These are phyloP conservation scores for Populus deltoides DNA, from an alignment of 345 rosid genomes.

Conservation along the genomic window DNA sequence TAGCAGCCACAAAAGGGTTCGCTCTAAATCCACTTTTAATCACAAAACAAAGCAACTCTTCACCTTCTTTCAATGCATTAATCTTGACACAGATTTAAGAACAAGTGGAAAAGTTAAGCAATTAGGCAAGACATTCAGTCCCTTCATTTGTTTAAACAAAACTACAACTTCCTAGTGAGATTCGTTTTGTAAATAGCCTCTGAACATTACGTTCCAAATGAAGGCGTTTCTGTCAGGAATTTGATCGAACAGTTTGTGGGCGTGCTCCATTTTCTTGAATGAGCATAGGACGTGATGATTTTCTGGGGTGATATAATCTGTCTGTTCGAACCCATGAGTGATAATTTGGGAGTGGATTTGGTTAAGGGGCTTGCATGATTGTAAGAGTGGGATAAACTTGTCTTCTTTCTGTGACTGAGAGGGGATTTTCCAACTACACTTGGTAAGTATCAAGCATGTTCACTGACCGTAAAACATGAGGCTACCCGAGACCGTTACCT, in stretches of 20 bases:
- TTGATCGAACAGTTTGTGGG: slow-evolving; percentile 69
- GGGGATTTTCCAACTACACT: slow-evolving; percentile 25
- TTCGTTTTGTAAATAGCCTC: slow-evolving; percentile 44
- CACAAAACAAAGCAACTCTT: slow-evolving; percentile 56
- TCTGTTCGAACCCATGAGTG: slow-evolving; percentile 36
- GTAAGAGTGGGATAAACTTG: slow-evolving; percentile 48
- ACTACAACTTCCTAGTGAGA: slow-evolving; percentile 37
- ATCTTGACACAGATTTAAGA: slow-evolving; percentile 58
- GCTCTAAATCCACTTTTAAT: slow-evolving; percentile 59
- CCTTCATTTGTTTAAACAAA: slow-evolving; percentile 49
- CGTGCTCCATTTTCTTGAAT: slow-evolving; percentile 34
- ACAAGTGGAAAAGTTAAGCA: slow-evolving; percentile 68
- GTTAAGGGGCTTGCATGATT: slow-evolving; percentile 53
- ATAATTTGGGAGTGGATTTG: slow-evolving; percentile 55
- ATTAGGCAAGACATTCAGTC: slow-evolving; percentile 48
- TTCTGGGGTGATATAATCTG: slow-evolving; percentile 46
- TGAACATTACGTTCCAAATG: slow-evolving; percentile 64
- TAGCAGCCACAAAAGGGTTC: slow-evolving; percentile 50
- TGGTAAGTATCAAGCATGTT: slow-evolving; percentile 8
- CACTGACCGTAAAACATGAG: slow-evolving; percentile 11
- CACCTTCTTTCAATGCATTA: slow-evolving; percentile 53
- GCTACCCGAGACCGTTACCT: background rate
- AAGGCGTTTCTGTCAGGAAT: slow-evolving; percentile 44
- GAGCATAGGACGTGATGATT: slow-evolving; percentile 28
- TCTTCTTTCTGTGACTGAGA: slow-evolving; percentile 37